Conservation (phyloP, 371 early-diverging fungal genomes). For the Apophysomyces sp. region DNA sequence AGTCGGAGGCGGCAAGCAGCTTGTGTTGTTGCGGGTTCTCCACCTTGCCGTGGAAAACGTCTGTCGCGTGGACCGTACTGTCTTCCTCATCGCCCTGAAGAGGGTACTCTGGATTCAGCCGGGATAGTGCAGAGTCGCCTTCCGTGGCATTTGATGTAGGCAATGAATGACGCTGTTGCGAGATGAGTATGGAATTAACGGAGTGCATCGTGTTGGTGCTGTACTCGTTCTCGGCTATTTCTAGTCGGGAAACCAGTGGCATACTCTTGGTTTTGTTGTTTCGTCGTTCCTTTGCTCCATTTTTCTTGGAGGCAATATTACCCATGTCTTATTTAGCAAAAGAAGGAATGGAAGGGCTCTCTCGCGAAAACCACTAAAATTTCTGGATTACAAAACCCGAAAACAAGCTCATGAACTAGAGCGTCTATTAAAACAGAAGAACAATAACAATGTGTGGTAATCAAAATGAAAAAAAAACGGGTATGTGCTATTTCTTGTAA, state of each 20-base stretch:
- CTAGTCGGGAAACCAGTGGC: slow-evolving; percentile 6
- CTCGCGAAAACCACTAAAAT: background rate
- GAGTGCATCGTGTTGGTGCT: slow-evolving; percentile 30
- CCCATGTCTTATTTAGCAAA: slow-evolving; percentile 8
- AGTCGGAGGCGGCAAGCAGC: slow-evolving; percentile 32
- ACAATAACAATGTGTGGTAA: background rate
- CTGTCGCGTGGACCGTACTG: background rate
- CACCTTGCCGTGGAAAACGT: slow-evolving; percentile 31
- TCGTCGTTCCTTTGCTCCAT: slow-evolving; percentile 7
- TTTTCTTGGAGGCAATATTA: slow-evolving; percentile 14
- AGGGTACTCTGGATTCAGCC: slow-evolving; percentile 19
- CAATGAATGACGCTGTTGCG: slow-evolving; percentile 8
- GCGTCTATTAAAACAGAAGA: background rate
- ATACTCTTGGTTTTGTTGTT: slow-evolving; percentile 6
- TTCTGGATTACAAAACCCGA: background rate
- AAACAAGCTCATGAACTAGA: background rate
- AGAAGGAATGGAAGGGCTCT: background rate
- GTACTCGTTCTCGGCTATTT: slow-evolving; percentile 17
- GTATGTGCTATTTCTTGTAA: background rate
- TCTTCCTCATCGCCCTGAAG: background rate
- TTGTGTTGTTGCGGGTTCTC: slow-evolving; percentile 40
- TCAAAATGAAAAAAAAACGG: background rate
- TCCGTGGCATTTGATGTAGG: background rate
- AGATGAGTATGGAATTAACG: slow-evolving; percentile 30
- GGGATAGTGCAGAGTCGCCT: slow-evolving; percentile 2